Percentiles rank a stretch among this genome's conserved stretches.
These are phyloP conservation scores for Schwanniomyces occidentalis DNA, from an alignment of 805 yeast species.

Conservation along the genomic window DNA sequence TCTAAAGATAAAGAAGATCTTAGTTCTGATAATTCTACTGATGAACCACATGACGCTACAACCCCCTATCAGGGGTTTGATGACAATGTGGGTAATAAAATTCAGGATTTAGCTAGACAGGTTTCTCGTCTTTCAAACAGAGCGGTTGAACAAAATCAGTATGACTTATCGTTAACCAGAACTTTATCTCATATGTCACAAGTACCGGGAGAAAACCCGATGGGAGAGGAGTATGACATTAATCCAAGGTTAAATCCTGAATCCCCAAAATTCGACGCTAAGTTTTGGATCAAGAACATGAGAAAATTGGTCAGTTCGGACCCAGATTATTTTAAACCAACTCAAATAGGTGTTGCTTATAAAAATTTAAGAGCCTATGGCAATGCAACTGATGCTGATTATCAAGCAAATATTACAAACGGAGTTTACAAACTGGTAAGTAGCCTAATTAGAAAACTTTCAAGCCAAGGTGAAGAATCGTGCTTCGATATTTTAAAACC, in stretches of 20 bases:
- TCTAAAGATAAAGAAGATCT: too few relatives aligned
- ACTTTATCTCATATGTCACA: constrained; percentile 52
- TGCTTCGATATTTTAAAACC: constrained; percentile 33
- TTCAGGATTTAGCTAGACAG: constrained; percentile 46
- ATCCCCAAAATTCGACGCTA: constrained; percentile 55
- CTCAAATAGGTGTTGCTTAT: constrained; percentile 60
- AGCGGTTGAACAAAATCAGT: constrained; percentile 10
- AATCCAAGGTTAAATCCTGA: constrained; percentile 57
- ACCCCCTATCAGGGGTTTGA: constrained; percentile 43
- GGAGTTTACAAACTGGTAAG: constrained; percentile 25
- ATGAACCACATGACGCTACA: too few relatives aligned
- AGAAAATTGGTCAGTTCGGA: constrained; percentile 53
- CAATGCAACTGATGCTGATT: constrained; percentile 66
- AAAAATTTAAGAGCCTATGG: constrained; percentile 61
- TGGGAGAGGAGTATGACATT: constrained; percentile 14
- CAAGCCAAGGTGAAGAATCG: constrained; percentile 22
- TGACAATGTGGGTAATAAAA: constrained; percentile 28
- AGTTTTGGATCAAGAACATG: constrained; percentile 68
- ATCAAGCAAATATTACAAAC: constrained; percentile 59
- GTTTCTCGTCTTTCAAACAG: constrained; percentile 19
- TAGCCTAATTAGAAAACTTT: constrained; percentile 16
- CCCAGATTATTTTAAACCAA: constrained; percentile 63
- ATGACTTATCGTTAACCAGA: constrained; percentile 25
- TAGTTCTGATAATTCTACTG: too few relatives aligned
- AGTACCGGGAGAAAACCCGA: constrained; percentile 51